These are phyloP conservation scores for Thecaphora thlaspeos DNA, from an alignment of 1,284 basidiomycete species.

Conservation along the genomic window DNA sequence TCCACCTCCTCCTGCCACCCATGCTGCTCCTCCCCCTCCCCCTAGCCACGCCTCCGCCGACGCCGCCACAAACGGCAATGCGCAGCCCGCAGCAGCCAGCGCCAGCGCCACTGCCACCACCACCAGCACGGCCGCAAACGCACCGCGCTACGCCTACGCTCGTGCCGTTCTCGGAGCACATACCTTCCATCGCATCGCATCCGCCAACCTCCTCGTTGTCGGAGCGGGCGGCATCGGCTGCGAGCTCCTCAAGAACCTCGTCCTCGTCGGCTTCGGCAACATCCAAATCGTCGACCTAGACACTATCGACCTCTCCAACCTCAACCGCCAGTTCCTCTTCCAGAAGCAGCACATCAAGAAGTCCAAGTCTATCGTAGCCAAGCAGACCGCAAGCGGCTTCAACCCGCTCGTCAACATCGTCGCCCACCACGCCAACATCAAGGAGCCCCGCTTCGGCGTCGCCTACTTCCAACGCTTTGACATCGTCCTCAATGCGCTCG, in stretches of 20 bases:
- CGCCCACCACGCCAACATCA: slow-evolving; percentile 92
- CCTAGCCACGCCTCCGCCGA: too few species aligned
- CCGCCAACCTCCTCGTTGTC: slow-evolving; percentile 70
- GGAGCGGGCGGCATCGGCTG: slow-evolving; percentile 97
- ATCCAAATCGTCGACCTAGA: slow-evolving; percentile 92
- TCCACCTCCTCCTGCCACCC: too few species aligned
- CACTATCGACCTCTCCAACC: slow-evolving; percentile 96
- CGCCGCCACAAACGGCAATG: slow-evolving; percentile 6
- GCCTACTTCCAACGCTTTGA: slow-evolving; percentile 87
- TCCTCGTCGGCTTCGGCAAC: slow-evolving; percentile 84
- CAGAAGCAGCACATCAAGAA: slow-evolving; percentile 96
- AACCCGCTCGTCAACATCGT: slow-evolving; percentile 85
- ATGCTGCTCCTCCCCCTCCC: too few species aligned
- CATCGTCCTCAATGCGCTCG: slow-evolving; percentile 91
- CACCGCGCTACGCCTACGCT: slow-evolving; percentile 20
- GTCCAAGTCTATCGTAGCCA: slow-evolving; percentile 89
- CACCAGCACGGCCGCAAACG: slow-evolving; percentile 6
- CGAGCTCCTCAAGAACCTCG: slow-evolving; percentile 94
- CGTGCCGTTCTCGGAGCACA: slow-evolving; percentile 19
- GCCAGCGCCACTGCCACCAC: not conserved
- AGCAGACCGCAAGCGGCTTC: slow-evolving; percentile 82
- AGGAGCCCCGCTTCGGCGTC: slow-evolving; percentile 85
- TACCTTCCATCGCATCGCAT: slow-evolving; percentile 17
- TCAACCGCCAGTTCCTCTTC: slow-evolving; percentile 97
- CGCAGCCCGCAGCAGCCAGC: slow-evolving; percentile 2